These are phyloP conservation scores for Leptographium wingfieldii DNA, from an alignment of 2,329 filamentous ascomycete genomes.

Conservation along the genomic window DNA sequence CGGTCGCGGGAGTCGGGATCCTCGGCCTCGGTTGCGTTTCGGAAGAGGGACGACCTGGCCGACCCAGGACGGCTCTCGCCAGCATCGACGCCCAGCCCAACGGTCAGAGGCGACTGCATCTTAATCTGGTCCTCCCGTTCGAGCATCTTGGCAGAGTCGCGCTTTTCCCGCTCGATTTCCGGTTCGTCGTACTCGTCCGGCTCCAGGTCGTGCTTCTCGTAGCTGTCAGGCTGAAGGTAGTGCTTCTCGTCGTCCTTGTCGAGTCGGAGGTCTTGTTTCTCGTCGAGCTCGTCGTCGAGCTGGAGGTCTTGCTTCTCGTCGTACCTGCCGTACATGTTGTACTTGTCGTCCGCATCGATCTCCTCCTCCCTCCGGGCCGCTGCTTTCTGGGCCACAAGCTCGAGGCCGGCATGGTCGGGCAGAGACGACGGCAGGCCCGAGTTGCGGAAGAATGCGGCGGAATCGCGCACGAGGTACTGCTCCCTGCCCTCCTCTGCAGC, in stretches of 20 bases:
- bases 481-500: background rate
- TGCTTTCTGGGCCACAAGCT: conserved; percentile 11
- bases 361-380: background rate
- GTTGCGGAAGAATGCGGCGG: conserved; percentile 24
- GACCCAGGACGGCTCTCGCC: conserved; percentile 6
- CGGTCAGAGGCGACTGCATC: conserved; percentile 14
- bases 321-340: background rate
- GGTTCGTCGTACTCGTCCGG: background rate
- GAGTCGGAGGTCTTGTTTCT: background rate
- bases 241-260: background rate
- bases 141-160: conserved; percentile 39
- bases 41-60: conserved; percentile 6
- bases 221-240: background rate
- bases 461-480: conserved; percentile 21
- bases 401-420: conserved; percentile 22
- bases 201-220: background rate
- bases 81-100: background rate
- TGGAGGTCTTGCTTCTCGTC: background rate
- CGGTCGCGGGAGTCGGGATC: conserved; percentile 53
- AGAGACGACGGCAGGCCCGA: conserved; percentile 22
- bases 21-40: conserved; percentile 24
- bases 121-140: conserved; percentile 22
- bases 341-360: background rate
- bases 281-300: background rate
- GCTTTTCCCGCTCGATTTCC: conserved; percentile 21